phyloP scores from a whole-genome alignment of 148 eudicot genomes.

The Linanthus parryae region DNA sequence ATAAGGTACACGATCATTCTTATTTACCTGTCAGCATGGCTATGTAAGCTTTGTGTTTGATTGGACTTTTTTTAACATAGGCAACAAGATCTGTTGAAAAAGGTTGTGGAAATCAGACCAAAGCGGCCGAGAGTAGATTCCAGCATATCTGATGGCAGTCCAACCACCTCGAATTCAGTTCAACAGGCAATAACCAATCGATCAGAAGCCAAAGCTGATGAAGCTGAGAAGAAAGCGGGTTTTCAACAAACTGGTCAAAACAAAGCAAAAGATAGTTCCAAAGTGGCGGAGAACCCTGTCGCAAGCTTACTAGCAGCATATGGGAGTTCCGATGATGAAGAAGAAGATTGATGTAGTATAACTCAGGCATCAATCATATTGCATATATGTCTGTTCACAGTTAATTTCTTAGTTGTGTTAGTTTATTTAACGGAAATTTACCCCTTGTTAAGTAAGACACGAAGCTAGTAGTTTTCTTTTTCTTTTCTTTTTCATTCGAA shows the following conservation, averaged over 20 bases:
- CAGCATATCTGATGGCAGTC: constrained; percentile 22
- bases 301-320: constrained; percentile 73
- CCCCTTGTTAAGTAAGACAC: too few relatives aligned
- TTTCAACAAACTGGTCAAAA: constrained; percentile 7
- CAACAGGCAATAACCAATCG: constrained; percentile 7
- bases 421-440: too few relatives aligned
- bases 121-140: constrained; percentile 55
- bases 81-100: constrained; percentile 78
- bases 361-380: neutral
- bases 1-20: constrained; percentile 43
- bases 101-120: constrained; percentile 73
- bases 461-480: too few relatives aligned
- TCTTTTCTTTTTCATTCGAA: too few relatives aligned
- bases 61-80: constrained; percentile 21
- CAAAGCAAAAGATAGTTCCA: constrained; percentile 19
- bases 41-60: neutral
- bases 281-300: constrained; percentile 44
- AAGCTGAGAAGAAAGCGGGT: constrained; percentile 15
- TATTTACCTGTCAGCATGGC: neutral
- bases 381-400: neutral
- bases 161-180: constrained; percentile 10
- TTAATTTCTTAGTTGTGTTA: neutral
- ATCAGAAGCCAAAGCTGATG: constrained; percentile 13
- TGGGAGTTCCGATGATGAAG: constrained; percentile 81
- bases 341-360: constrained; percentile 40